Evolutionary conservation across 768 basidiomycete genomes (phyloP), one percentile per base, ranked within the genome.

Genomic region (Mycena latifolia): DNA sequence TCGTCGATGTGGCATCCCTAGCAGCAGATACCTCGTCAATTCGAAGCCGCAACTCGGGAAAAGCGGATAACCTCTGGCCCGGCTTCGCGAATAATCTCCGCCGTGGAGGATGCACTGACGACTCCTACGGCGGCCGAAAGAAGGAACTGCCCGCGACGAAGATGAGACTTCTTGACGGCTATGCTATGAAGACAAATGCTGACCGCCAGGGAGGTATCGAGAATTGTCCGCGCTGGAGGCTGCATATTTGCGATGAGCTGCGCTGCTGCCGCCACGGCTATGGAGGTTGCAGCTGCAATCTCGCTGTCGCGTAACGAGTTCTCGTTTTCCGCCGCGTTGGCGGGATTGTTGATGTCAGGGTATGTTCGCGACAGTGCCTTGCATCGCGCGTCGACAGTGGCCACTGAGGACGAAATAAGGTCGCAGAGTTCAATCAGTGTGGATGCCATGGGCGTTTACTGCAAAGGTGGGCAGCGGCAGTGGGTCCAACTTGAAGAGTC

Each of bases 1-100:
- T 76, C 72, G 22, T 73, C 61, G 24, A 79, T 72, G 54, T 79
- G 79, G 18, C 75, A 63, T 3, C 75, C 76, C 73, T 74, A n/a
- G n/a, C n/a, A n/a, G n/a, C n/a, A n/a, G 50, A 31, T 27, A 6
- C 4, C 18, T 48, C n/a, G 18, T 9, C 27, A 24, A n/a, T 45
- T n/a, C 33, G 33, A 35, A n/a, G n/a, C n/a, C n/a, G 7, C 5
- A 6, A 12, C 5, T n/a, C 11, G 11, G 39, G 41, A 20, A 22
- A 15, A 48, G 50, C 17, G 20, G 63, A 55, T 22, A 18, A 76
- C 77, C 62, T 74, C 58, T 5, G 71, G 68, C 2, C 78, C 78
- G 6, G 76, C 77, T 41, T 75, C 74, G 4, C 73, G 55, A 29
- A 79, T 67, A 22, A 78, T 75, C 43, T 77, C 76, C 10, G 72